Evolutionary conservation across 306 rosid species (phyloP).

Genomic region (Cucurbita maxima): DNA sequence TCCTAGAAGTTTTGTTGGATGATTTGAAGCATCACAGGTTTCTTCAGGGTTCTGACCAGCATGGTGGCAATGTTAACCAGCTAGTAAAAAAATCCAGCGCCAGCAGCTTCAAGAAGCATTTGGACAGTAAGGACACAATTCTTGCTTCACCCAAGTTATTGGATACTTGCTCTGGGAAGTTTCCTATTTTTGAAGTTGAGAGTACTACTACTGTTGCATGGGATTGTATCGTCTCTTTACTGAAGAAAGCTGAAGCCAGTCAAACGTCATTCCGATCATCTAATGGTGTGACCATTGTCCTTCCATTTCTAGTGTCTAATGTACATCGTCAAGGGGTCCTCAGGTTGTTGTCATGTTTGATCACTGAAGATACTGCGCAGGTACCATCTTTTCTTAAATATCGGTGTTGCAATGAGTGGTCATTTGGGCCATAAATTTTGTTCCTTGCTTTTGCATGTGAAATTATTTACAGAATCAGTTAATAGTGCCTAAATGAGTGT

Average conservation of each 20-base stretch:
- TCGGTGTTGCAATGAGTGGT: neutral
- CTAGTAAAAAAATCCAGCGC: slow-evolving; percentile 51
- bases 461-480: neutral
- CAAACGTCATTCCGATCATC: slow-evolving; percentile 79
- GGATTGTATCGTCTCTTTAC: slow-evolving; percentile 86
- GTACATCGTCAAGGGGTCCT: slow-evolving; percentile 84
- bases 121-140: slow-evolving; percentile 64
- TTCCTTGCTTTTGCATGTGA: neutral
- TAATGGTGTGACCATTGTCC: slow-evolving; percentile 60
- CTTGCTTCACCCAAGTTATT: slow-evolving; percentile 70
- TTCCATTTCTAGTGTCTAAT: slow-evolving; percentile 76
- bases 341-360: slow-evolving; percentile 72
- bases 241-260: slow-evolving; percentile 85
- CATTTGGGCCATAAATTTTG: neutral
- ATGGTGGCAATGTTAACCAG: slow-evolving; percentile 26
- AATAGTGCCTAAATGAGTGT: slow-evolving; percentile 10
- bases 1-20: slow-evolving; percentile 88
- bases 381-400: slow-evolving; percentile 17
- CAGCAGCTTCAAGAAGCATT: slow-evolving; percentile 60
- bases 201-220: slow-evolving; percentile 72
- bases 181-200: slow-evolving; percentile 75
- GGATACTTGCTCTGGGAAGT: slow-evolving; percentile 77
- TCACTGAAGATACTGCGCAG: slow-evolving; percentile 83
- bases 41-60: slow-evolving; percentile 50
- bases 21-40: slow-evolving; percentile 79